phyloP scores from a whole-genome alignment of 257 asterid species.

The Nicotiana tomentosiformis region DNA sequence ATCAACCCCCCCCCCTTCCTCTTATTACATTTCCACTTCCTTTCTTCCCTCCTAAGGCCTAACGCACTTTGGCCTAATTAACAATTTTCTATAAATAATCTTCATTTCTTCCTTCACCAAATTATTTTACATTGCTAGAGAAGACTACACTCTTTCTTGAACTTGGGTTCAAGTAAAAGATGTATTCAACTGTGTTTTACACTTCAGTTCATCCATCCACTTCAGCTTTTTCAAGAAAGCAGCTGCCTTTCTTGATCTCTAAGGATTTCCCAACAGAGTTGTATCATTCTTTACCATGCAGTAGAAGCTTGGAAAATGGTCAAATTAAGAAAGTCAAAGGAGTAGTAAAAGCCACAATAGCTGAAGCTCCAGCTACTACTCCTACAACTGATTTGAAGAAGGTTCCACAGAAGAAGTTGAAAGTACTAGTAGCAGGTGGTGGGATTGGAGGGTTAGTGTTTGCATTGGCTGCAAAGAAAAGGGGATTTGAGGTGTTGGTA shows the following conservation, averaged over 20 bases:
- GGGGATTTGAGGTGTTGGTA: constrained; percentile 85
- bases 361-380: constrained; percentile 16
- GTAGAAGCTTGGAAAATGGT: constrained; percentile 19
- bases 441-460: constrained; percentile 94
- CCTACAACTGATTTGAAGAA: neutral
- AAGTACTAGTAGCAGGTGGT: constrained; percentile 90
- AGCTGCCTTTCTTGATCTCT: constrained; percentile 25
- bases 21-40: neutral
- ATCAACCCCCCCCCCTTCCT: neutral
- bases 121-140: neutral
- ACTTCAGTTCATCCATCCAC: constrained; percentile 42
- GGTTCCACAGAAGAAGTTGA: constrained; percentile 44
- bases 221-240: constrained; percentile 36
- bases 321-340: constrained; percentile 19
- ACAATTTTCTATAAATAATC: neutral
- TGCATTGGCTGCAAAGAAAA: constrained; percentile 80
- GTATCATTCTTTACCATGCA: constrained; percentile 23
- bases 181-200: constrained; percentile 43
- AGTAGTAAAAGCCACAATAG: constrained; percentile 30
- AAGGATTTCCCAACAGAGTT: constrained; percentile 32
- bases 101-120: neutral
- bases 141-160: neutral
- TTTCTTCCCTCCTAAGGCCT: neutral
- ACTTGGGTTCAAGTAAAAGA: constrained; percentile 10
- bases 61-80: neutral